phyloP scores from a whole-genome alignment of 148 eudicot species.

The Drosera capensis region DNA sequence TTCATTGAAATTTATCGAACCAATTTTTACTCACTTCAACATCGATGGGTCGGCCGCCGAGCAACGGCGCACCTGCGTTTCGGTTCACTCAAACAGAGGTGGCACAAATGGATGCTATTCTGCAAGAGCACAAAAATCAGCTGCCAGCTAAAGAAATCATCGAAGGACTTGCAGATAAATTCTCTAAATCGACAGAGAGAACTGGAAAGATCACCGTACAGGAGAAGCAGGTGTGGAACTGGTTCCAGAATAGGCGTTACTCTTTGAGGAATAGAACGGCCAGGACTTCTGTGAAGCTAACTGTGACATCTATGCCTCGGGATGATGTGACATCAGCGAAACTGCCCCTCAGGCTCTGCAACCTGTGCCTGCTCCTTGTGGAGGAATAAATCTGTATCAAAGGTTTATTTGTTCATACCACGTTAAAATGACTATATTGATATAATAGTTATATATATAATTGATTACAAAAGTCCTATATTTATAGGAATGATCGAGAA shows the following conservation, averaged over 20 bases:
- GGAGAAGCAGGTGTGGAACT: slow-evolving; percentile 50
- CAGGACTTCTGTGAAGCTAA: slow-evolving; percentile 36
- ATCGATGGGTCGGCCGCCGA: slow-evolving; percentile 87
- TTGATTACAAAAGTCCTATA: too few relatives aligned
- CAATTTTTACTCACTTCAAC: too few relatives aligned
- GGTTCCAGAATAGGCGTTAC: slow-evolving; percentile 96
- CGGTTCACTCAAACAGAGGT: slow-evolving; percentile 65
- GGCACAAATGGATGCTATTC: slow-evolving; percentile 73
- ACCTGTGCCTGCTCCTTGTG: slow-evolving; percentile 27
- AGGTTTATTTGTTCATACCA: too few relatives aligned
- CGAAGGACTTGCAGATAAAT: slow-evolving; percentile 61
- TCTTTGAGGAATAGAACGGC: slow-evolving; percentile 66
- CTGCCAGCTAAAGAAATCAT: slow-evolving; percentile 70
- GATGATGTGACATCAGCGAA: slow-evolving; percentile 31
- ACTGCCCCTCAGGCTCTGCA: slow-evolving; percentile 37
- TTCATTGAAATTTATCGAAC: too few relatives aligned
- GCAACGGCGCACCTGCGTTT: slow-evolving; percentile 72
- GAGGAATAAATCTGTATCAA: too few relatives aligned
- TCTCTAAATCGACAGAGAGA: slow-evolving; percentile 20
- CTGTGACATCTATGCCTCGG: slow-evolving; percentile 24
- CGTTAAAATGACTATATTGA: too few relatives aligned
- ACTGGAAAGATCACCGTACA: slow-evolving; percentile 2
- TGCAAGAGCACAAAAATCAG: slow-evolving; percentile 46
- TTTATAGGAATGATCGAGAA: too few relatives aligned
- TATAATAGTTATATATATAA: too few relatives aligned